Conservation (phyloP, 2,329 filamentous ascomycete species). For the Meredithiella fracta region DNA sequence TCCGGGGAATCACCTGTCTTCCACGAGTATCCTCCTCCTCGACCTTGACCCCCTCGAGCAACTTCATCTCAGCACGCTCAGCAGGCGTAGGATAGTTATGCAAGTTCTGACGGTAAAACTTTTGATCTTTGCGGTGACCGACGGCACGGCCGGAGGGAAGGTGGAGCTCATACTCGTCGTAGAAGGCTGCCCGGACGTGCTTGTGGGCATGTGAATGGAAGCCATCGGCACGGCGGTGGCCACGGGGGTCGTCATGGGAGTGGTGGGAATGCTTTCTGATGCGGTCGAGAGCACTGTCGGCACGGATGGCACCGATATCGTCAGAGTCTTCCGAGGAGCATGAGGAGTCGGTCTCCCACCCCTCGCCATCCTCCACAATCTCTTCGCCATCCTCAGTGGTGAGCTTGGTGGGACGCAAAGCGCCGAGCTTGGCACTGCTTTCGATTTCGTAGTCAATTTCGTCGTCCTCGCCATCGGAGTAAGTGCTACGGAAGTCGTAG, state of each 20-base stretch:
- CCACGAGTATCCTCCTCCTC: conserved; percentile 12
- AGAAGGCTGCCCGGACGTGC: conserved; percentile 58
- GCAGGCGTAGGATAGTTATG: conserved; percentile 64
- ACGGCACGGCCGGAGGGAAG: conserved; percentile 78
- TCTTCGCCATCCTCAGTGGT: conserved; percentile 34
- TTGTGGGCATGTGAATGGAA: conserved; percentile 75
- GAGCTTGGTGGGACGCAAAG: conserved; percentile 36
- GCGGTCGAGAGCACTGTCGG: conserved; percentile 52
- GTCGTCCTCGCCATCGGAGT: conserved; percentile 62
- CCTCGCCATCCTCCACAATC: conserved; percentile 43
- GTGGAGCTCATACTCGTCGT: conserved; percentile 87
- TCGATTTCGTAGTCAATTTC: conserved; percentile 31
- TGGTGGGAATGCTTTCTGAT: conserved; percentile 61
- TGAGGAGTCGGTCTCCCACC: conserved; percentile 90
- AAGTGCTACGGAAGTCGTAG: conserved; percentile 93
- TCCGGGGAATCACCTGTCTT: conserved; percentile 6
- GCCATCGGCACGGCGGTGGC: conserved; percentile 59
- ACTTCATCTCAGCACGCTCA: conserved; percentile 53
- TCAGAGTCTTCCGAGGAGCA: conserved; percentile 78
- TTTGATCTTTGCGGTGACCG: conserved; percentile 73
- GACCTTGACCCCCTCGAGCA: conserved; percentile 32
- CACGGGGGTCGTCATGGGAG: conserved; percentile 50
- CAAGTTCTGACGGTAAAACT: conserved; percentile 87
- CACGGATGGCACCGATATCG: conserved; percentile 63
- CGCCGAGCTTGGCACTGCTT: conserved; percentile 54